Conservation (phyloP, 2,329 filamentous ascomycete genomes). For the Scleromitrula shiraiana region DNA sequence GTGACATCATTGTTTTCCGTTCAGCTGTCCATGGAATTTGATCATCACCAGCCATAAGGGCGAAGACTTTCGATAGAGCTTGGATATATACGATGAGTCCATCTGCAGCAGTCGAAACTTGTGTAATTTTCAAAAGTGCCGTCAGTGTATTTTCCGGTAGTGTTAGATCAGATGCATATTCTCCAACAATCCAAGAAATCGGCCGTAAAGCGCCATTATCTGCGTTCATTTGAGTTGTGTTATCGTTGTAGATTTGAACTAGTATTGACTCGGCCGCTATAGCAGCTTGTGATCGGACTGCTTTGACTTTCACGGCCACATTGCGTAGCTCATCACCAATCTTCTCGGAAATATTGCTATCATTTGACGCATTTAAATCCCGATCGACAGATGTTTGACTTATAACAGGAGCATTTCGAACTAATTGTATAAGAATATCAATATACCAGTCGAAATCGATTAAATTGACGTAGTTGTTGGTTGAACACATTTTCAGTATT, state of each 20-base stretch:
- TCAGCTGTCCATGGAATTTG: constrained; percentile 61
- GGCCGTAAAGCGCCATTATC: constrained; percentile 64
- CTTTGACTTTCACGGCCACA: constrained; percentile 83
- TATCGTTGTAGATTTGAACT: constrained; percentile 47
- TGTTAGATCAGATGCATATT: constrained; percentile 68
- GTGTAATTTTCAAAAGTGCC: constrained; percentile 60
- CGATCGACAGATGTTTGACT: constrained; percentile 26
- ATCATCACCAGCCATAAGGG: constrained; percentile 59
- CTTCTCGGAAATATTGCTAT: constrained; percentile 48
- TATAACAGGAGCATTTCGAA: constrained; percentile 58
- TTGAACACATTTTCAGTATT: constrained; percentile 83
- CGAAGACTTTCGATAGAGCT: constrained; percentile 77
- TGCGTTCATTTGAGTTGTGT: constrained; percentile 46
- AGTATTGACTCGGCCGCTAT: constrained; percentile 73
- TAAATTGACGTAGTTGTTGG: constrained; percentile 78
- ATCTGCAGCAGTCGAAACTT: constrained; percentile 46
- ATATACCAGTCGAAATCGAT: constrained; percentile 97
- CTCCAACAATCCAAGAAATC: constrained; percentile 78
- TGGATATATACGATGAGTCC: constrained; percentile 76
- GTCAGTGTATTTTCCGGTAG: constrained; percentile 66
- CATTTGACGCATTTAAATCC: constrained; percentile 8
- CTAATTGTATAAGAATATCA: constrained; percentile 76
- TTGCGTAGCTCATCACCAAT: constrained; percentile 86
- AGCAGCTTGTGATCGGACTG: constrained; percentile 71
- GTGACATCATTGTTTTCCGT: constrained; percentile 63